These are phyloP conservation scores for Diaporthe caulivora DNA, from an alignment of 2,329 filamentous ascomycete genomes.

Conservation along the genomic window DNA sequence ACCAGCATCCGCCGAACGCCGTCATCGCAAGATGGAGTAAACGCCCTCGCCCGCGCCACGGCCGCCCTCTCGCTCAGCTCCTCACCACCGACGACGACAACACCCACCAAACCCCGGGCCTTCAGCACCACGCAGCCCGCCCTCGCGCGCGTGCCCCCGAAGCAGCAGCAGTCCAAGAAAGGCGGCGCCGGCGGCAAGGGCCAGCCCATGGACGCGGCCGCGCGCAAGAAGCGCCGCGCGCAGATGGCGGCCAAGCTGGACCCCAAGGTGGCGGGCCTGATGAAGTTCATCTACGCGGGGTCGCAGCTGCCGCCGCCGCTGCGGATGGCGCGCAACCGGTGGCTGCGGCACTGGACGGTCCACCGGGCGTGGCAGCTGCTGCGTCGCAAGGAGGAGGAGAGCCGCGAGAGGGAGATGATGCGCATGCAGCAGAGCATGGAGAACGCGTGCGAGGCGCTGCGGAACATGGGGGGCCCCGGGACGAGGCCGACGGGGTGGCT, in stretches of 20 bases:
- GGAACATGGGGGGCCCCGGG: constrained; percentile 68
- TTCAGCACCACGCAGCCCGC: constrained; percentile 28
- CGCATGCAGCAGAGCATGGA: constrained; percentile 86
- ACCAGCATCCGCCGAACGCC: constrained; percentile 20
- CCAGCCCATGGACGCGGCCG: constrained; percentile 25
- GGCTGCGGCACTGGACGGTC: constrained; percentile 98
- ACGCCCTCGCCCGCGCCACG: not conserved
- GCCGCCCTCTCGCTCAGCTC: constrained; percentile 11
- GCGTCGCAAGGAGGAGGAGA: constrained; percentile 75
- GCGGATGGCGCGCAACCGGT: constrained; percentile 87
- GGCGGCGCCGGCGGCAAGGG: constrained; percentile 34
- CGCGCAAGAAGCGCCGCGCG: constrained; percentile 39
- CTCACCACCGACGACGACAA: not conserved
- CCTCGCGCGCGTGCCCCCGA: constrained; percentile 56
- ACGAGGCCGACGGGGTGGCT: constrained; percentile 75
- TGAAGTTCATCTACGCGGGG: constrained; percentile 49
- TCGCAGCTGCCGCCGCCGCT: constrained; percentile 71
- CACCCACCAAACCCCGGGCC: constrained; percentile 4
- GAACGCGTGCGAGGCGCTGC: constrained; percentile 86
- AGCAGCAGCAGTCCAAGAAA: constrained; percentile 65
- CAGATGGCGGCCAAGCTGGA: constrained; percentile 42
- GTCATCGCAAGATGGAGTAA: not conserved
- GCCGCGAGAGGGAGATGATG: constrained; percentile 78
- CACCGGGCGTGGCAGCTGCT: constrained; percentile 94
- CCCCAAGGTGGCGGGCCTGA: constrained; percentile 50